Conservation (phyloP, 2,329 filamentous ascomycete genomes). For the Penicillium sp. region DNA sequence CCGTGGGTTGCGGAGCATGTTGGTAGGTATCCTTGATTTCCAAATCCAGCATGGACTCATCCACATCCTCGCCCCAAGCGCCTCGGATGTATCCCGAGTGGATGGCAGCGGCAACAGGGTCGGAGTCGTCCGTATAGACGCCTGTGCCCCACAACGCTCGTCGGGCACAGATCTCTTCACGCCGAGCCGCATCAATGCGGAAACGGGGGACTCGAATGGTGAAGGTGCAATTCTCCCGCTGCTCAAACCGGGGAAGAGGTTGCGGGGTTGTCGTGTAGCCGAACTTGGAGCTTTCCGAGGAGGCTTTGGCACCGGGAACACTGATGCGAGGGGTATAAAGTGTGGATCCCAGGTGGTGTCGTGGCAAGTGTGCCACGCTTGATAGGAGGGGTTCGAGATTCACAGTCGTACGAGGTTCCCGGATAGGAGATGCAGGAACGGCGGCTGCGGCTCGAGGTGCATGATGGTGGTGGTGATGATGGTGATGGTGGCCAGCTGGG, state of each 20-base stretch:
- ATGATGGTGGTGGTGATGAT: constrained; percentile 52
- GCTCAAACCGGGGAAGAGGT: constrained; percentile 76
- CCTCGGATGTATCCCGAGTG: constrained; percentile 92
- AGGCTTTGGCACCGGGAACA: constrained; percentile 49
- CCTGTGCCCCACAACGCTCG: constrained; percentile 91
- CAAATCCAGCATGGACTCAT: constrained; percentile 68
- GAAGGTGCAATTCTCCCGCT: constrained; percentile 85
- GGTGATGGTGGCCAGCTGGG: constrained; percentile 45
- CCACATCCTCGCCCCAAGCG: constrained; percentile 81
- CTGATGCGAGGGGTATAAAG: constrained; percentile 75
- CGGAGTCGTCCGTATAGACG: constrained; percentile 94
- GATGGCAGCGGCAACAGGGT: constrained; percentile 89
- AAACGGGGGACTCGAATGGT: constrained; percentile 85
- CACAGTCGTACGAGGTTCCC: constrained; percentile 68
- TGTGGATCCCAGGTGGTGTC: constrained; percentile 82
- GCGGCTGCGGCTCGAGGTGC: constrained; percentile 34
- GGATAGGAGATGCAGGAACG: constrained; percentile 49
- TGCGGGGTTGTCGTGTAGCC: constrained; percentile 67
- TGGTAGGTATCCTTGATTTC: constrained; percentile 57
- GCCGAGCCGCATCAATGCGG: constrained; percentile 71
- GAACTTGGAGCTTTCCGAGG: constrained; percentile 59
- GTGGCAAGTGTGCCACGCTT: constrained; percentile 71
- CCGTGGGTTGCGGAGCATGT: constrained; percentile 50
- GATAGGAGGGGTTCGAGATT: constrained; percentile 74
- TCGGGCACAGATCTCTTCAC: constrained; percentile 82